Conservation (phyloP, 1,284 basidiomycete species). For the Meira nashicola region DNA sequence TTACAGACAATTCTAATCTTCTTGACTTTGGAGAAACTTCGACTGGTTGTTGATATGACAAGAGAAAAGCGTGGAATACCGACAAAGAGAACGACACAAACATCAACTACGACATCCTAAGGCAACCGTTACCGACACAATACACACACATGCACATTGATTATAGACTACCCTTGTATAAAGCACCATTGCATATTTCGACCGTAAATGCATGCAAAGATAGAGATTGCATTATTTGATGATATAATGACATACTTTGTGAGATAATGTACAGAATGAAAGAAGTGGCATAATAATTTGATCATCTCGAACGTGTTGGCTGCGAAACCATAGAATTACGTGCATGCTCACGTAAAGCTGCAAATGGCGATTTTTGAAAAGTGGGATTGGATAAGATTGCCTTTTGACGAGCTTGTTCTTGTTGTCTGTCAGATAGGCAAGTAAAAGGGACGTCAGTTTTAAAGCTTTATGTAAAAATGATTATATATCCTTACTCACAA, state of each 20-base stretch:
- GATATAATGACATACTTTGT: not conserved
- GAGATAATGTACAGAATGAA: no score
- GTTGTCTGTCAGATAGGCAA: constrained; percentile 14
- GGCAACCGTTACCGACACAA: not conserved
- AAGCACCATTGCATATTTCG: not conserved
- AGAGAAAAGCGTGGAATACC: constrained; percentile 13
- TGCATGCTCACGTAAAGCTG: constrained; percentile 42
- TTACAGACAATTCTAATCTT: constrained; percentile 46
- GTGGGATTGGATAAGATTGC: constrained; percentile 39
- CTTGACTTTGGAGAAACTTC: constrained; percentile 45
- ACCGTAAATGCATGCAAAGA: not conserved
- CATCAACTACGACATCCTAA: no score
- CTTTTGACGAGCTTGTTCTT: constrained; percentile 41
- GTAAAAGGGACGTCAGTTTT: not conserved
- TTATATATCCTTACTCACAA: no score
- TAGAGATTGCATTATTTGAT: not conserved
- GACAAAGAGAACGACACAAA: not conserved
- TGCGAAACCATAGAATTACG: constrained; percentile 29
- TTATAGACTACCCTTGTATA: not conserved
- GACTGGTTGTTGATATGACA: constrained; percentile 31
- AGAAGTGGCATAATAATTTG: no score
- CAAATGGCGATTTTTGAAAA: constrained; percentile 39
- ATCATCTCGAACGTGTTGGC: no score
- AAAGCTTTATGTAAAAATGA: no score
- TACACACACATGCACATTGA: not conserved